Base-by-base conservation (phyloP, 2,329 filamentous ascomycete genomes). In the Conoideocrella luteorostrata region DNA sequence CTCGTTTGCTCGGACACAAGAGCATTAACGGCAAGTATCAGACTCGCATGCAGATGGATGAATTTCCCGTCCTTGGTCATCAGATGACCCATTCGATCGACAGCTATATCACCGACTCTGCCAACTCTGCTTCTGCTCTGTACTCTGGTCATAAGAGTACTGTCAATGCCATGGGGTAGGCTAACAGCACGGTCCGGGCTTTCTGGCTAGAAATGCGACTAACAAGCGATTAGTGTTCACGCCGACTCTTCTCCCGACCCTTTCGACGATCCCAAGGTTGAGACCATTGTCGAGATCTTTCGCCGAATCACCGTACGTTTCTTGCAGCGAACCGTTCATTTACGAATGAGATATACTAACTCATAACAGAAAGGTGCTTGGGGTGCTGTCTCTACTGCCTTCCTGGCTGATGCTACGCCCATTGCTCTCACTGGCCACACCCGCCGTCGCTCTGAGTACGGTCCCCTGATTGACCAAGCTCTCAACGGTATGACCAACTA, bases 51-150 rank as follows among this genome's bases (percentile, higher is more conserved):
- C 74, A 80, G 57, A 72, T 94, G 70, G 88, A 94, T 68, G 75
- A 88, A 58, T 93, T 93, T 66, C 87, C 88, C 3, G 77, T 90
- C n/a, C 60, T 91, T 10, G 88, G 88, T 17, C 88, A 94, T 62
- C 87, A 91, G 66, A 91, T 93, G 82, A 90, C 87, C 10, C 86
- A 91, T 65, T 90, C 86, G 2, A 79, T 93, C 58, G 86, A 91
- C 67, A 81, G 74, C 39, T 91, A 86, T 72, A 91, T 93, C 59
- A 93, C 87, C 29, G 87, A 93, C 63, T 88, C 83, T 48, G 88
- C 88, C 65, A 93, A 93, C 67, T 88, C 84, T 5, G 87, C 87
- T 4, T 87, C 84, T 34, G 85, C 87, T 13, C 71, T 93, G 15
- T 93, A 91, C 68, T 81, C 78, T 20, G 88, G 88, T 26, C 87